Percentiles rank a stretch among this genome's conserved stretches.
These are phyloP conservation scores for Chenopodium album DNA, from an alignment of 148 eudicot genomes.

Conservation along the genomic window DNA sequence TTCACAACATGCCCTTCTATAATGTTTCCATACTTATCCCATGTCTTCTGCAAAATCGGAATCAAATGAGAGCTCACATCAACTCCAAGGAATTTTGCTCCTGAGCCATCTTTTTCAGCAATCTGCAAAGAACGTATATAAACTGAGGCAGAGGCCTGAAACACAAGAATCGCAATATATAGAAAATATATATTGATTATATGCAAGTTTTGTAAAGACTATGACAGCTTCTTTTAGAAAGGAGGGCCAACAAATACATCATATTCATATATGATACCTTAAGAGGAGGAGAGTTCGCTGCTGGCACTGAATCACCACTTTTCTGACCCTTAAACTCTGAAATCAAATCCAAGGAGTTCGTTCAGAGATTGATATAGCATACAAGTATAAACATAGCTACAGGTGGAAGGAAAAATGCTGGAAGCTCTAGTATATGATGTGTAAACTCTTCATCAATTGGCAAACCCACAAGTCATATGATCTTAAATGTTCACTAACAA, in stretches of 20 bases:
- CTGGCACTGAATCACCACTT: neutral
- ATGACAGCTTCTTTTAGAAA: no score
- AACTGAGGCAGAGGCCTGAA: neutral
- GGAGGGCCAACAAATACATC: neutral
- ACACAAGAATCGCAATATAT: neutral
- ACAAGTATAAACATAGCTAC: neutral
- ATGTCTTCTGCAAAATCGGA: slow-evolving; percentile 14
- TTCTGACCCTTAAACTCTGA: neutral
- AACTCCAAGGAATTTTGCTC: slow-evolving; percentile 4
- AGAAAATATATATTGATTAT: neutral
- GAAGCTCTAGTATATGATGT: neutral
- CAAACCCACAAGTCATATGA: neutral
- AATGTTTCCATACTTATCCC: slow-evolving; percentile 19
- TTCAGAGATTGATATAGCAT: neutral
- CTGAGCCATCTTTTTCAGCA: neutral
- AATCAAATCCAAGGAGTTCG: neutral
- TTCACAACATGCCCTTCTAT: neutral
- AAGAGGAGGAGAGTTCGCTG: neutral
- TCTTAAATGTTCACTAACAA: neutral
- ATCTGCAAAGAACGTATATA: neutral
- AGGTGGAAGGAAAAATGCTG: neutral
- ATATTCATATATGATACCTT: neutral
- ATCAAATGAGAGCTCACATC: slow-evolving; percentile 4
- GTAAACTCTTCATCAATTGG: neutral
- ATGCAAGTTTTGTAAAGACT: neutral